Percentiles rank a stretch among this genome's conserved stretches.
These are phyloP conservation scores for Phialophora verrucosa DNA, from an alignment of 2,329 filamentous ascomycete genomes.

Conservation along the genomic window DNA sequence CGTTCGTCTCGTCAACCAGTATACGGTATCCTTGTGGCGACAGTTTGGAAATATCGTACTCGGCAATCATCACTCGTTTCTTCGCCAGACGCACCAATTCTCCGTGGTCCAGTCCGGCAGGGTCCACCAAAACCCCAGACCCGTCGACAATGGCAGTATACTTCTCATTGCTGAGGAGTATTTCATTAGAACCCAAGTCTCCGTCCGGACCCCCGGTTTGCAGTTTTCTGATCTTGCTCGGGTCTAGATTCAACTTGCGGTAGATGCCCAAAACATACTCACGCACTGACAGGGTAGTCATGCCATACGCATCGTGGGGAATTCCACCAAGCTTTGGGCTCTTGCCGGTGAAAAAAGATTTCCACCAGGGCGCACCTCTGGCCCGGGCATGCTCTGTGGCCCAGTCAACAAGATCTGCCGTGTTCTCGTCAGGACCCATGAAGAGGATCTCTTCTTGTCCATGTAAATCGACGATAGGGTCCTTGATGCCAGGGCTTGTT, in stretches of 20 bases:
- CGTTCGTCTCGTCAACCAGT: slow-evolving; percentile 85
- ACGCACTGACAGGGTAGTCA: slow-evolving; percentile 95
- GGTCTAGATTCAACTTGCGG: slow-evolving; percentile 90
- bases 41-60: slow-evolving; percentile 85
- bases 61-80: slow-evolving; percentile 83
- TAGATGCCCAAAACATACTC: slow-evolving; percentile 98
- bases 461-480: slow-evolving; percentile 94
- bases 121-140: slow-evolving; percentile 90
- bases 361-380: slow-evolving; percentile 96
- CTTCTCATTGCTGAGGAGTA: slow-evolving; percentile 92
- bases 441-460: slow-evolving; percentile 96
- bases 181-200: slow-evolving; percentile 96
- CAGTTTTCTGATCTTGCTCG: slow-evolving; percentile 84
- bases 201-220: slow-evolving; percentile 97
- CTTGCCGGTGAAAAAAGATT: slow-evolving; percentile 99
- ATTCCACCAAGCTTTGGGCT: slow-evolving; percentile 95
- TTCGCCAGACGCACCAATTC: slow-evolving; percentile 86
- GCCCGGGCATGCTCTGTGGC: slow-evolving; percentile 91
- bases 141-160: slow-evolving; percentile 97
- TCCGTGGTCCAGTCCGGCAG: slow-evolving; percentile 80
- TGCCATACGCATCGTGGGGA: slow-evolving; percentile 93
- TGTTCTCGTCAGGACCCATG: slow-evolving; percentile 99
- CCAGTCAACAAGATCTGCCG: slow-evolving; percentile 95
- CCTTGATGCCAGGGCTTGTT: slow-evolving; percentile 94
- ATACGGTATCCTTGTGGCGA: slow-evolving; percentile 89